phyloP scores from a whole-genome alignment of 2,329 filamentous ascomycete genomes.

The Zymoseptoria tritici region DNA sequence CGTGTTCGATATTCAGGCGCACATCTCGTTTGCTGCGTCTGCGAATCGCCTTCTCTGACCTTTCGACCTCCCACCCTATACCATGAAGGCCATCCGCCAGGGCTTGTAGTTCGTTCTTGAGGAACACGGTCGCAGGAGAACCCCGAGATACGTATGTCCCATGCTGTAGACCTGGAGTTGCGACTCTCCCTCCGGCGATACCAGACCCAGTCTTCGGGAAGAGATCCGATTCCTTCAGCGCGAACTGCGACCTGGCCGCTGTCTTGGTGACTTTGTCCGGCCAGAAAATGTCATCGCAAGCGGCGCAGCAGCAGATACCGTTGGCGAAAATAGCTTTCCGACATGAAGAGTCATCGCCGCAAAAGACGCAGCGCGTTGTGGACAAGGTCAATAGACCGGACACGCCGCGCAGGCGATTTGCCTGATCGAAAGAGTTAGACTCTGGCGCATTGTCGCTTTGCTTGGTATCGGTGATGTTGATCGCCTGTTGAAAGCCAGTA shows the following conservation, averaged over 20 bases:
- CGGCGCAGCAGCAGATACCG: conserved; percentile 20
- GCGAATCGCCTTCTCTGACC: not conserved
- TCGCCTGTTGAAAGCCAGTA: too few species aligned
- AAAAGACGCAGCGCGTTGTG: conserved; percentile 24
- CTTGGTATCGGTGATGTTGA: not conserved
- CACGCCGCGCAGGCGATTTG: conserved; percentile 9
- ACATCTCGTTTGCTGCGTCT: not conserved
- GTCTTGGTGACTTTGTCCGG: conserved; percentile 27
- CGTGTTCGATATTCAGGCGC: not conserved
- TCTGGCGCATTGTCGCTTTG: too few species aligned
- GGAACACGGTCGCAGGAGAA: not conserved
- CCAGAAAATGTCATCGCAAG: conserved; percentile 25
- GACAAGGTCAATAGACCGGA: conserved; percentile 17
- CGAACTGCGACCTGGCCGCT: conserved; percentile 17
- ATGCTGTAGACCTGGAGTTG: not conserved
- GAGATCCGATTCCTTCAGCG: conserved; percentile 21
- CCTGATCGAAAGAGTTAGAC: too few species aligned
- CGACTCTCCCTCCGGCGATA: not conserved
- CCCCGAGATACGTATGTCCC: not conserved
- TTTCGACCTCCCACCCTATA: not conserved
- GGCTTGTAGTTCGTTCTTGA: not conserved
- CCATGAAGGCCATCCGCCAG: not conserved
- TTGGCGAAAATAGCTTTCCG: conserved; percentile 24
- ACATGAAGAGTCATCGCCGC: conserved; percentile 18
- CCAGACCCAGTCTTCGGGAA: conserved; percentile 3